Percentiles rank a stretch among this genome's conserved stretches.
These are phyloP conservation scores for Scalesia atractyloides DNA, from an alignment of 129 eudicot genomes.

Conservation along the genomic window DNA sequence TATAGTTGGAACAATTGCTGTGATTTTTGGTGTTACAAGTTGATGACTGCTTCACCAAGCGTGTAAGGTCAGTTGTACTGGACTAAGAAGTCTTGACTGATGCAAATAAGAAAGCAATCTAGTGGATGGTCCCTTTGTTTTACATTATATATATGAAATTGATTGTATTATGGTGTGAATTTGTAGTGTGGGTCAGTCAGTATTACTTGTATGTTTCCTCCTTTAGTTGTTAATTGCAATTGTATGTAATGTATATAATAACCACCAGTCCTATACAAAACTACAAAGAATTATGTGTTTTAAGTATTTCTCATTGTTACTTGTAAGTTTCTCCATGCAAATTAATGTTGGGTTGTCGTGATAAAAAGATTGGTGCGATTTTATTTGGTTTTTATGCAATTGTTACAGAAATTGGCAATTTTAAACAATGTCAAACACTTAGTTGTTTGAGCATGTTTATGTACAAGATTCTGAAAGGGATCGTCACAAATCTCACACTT, in stretches of 20 bases:
- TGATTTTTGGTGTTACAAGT: constrained; percentile 54
- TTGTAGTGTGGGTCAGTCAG: constrained; percentile 21
- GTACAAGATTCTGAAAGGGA: no score
- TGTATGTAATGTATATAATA: constrained; percentile 23
- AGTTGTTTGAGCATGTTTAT: neutral
- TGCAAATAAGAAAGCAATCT: constrained; percentile 9
- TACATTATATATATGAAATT: neutral
- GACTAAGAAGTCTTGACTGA: constrained; percentile 7
- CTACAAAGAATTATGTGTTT: constrained; percentile 6
- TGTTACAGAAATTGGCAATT: neutral
- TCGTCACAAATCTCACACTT: no score
- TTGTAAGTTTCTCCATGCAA: constrained; percentile 1
- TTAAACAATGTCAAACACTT: neutral
- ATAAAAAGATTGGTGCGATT: neutral
- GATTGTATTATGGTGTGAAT: constrained; percentile 29
- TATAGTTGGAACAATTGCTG: constrained; percentile 62
- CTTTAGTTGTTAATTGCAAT: constrained; percentile 9
- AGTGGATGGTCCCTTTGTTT: neutral
- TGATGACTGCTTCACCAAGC: constrained; percentile 5
- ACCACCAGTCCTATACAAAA: constrained; percentile 1
- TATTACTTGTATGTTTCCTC: neutral
- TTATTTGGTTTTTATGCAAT: neutral
- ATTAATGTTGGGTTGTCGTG: neutral
- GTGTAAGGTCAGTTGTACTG: constrained; percentile 33
- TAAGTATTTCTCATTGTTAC: constrained; percentile 7